Evolutionary conservation across 2,329 filamentous ascomycete genomes (phyloP), one percentile per base, ranked within the genome.

Genomic region (Botrytis galanthina): DNA sequence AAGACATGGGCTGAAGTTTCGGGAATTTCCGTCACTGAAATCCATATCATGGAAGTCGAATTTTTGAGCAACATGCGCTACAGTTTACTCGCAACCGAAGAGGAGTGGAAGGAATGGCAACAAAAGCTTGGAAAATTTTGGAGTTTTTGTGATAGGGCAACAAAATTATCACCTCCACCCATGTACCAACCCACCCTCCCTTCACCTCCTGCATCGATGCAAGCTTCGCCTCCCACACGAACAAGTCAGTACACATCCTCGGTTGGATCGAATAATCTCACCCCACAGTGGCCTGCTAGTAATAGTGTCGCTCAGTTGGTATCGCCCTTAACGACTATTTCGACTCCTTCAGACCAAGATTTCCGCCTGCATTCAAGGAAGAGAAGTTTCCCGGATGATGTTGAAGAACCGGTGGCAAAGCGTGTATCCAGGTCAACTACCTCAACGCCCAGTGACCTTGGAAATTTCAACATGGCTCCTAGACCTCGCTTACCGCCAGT

Each of bases 21-120:
- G 0, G 93, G 93, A 62, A 97, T 99, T 75, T 91, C 93, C 1
- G 95, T 98, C 20, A 90, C 92, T 75, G 96, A 99, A 83, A 97
- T 99, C 70, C 96, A 99, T 81, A 92, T 98, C 62, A 99, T 99
- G 96, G 96, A 99, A 82, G 96, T 99, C n/a, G 96, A 99, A 82
- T 99, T 99, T 79, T 86, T 99, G 76, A 98, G 95, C 85, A 98
- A 98, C 83, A 97, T 99, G 91, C 90, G 95, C 80, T 99, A 98
- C 83, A 94, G 93, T 78, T 86, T 99, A 12, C 91, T 95, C 81
- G 94, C 93, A 5, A 97, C 95, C 5, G 91, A 94, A 80, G 87
- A 90, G 71, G 89, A 97, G 81, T 99, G 96, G 96, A 87, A 90
- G 67, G 88, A 90, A 71, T 98, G 96, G 96, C 91, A 98, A 79